A percentile compares a stretch with the other conserved stretches of the same genome.
phyloP scores from a whole-genome alignment of 2,329 filamentous ascomycete species.

The Pyrenochaeta sp. region DNA sequence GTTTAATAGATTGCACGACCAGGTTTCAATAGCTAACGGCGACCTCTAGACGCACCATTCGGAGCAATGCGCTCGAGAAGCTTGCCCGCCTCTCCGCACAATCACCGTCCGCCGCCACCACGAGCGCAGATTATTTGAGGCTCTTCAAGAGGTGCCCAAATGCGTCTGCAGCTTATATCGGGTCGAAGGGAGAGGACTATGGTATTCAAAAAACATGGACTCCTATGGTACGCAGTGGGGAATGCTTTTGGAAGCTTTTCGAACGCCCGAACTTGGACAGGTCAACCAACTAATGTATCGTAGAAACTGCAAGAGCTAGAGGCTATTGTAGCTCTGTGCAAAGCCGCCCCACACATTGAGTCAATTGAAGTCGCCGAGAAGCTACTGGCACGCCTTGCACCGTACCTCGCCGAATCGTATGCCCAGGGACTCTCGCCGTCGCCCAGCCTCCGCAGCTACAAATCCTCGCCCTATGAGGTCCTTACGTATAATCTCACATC shows the following conservation, averaged over 20 bases:
- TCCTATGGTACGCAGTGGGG: constrained; percentile 46
- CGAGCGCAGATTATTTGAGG: constrained; percentile 50
- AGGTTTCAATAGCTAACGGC: not conserved
- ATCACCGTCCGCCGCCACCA: constrained; percentile 31
- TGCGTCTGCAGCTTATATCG: constrained; percentile 21
- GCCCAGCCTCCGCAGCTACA: constrained; percentile 81
- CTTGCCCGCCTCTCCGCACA: constrained; percentile 59
- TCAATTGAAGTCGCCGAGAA: constrained; percentile 77
- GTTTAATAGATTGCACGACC: not conserved
- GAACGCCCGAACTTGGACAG: not conserved
- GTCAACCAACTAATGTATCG: not conserved
- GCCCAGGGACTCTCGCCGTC: constrained; percentile 80
- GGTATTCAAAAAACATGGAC: constrained; percentile 30
- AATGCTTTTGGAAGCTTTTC: not conserved
- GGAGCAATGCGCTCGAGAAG: constrained; percentile 60
- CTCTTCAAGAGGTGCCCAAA: constrained; percentile 53
- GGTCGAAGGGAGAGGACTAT: constrained; percentile 7
- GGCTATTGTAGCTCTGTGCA: constrained; percentile 88
- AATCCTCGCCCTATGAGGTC: constrained; percentile 88
- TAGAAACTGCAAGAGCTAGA: constrained; percentile 91
- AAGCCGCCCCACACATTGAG: constrained; percentile 80
- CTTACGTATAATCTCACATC: constrained; percentile 80
- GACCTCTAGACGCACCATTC: constrained; percentile 44
- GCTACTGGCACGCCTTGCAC: constrained; percentile 79
- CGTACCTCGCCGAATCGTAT: constrained; percentile 87